Base-by-base conservation (phyloP, 441 rosid genomes). In the Erysimum cheiri region DNA sequence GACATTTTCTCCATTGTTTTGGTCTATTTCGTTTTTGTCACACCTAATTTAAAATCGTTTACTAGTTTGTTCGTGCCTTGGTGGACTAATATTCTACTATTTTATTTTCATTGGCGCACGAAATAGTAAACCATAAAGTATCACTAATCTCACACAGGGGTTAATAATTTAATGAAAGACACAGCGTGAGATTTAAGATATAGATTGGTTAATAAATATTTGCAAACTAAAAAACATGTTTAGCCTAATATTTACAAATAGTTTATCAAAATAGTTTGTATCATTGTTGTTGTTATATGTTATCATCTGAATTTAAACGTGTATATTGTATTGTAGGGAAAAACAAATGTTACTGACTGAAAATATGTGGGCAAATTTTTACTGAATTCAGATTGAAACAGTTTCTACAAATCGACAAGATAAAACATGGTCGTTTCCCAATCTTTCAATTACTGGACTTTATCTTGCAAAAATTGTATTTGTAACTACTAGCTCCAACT, bases 11-110 rank as follows among this genome's bases (percentile, higher is more conserved):
- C 68, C 19, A 53, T 13, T 3, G 28, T 52, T 46, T 63, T 53
- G 15, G 61, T 62, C 47, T 58, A 26, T 5, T 14, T 14, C 11
- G 3, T 22, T 49, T 70, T 33, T 14, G 14, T 53, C 55, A 53
- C 54, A 37, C 31, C 31, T 53, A 60, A 61, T 71, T 43, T 3
- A 33, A 7, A 43, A 71, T 35, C 2, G 32, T 1, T 44, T 43
- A 35, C 29, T 22, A 60, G 19, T 60, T 50, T 50, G 61, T 60
- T 70, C 60, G 52, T 19, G 60, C 28, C 12, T 41, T 17, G 64
- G 19, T 71, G 22, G 59, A 48, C 66, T 69, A 36, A 9, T 70
- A n/a, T 52, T 52, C 11, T 29, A 19, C 3, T 4, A 4, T 50
- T 28, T 3, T 35, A 2, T 46, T 43, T 54, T 4, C 13, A 24